Evolutionary conservation across 1,139 yeast genomes (phyloP), one percentile per base, ranked within the genome.

Genomic region (Lizanozyma gosingica): DNA sequence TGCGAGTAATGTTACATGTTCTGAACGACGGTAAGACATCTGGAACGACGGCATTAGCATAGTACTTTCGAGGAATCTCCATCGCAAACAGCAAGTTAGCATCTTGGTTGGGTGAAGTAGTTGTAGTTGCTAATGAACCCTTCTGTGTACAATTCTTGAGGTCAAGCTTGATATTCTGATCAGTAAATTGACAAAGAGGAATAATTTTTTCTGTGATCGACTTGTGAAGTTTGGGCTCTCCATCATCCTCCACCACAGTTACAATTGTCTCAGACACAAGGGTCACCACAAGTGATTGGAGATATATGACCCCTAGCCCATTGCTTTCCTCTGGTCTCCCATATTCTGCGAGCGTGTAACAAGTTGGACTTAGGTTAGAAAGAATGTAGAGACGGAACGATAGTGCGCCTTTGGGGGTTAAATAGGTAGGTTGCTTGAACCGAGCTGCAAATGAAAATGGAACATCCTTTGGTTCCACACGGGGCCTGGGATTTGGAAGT

Each of bases 1-100:
- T 52, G 37, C 84, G 60, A 3, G 66, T 53, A 14, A 80, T 68
- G 52, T 78, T 79, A 54, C 86, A 80, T 2, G 80, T 74, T 34
- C 56, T 60, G 55, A 80, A 80, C 4, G 75, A 62, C 2, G 85
- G 84, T 6, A 77, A 56, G 41, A 64, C 55, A 37, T 65, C 71
- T 0, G 85, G 83, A 14, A 79, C 51, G 1, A 64, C 53, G 32
- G 74, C 69, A 43, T 67, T 67, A 33, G 57, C 52, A 41, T 58
- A 71, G 41, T 62, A 56, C 40, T 59, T 53, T n/a, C 48, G 45
- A 1, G 80, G 79, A 9, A 75, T 66, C 44, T 71, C 76, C 15
- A 73, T 46, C 47, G 73, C 79, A 48, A 63, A 70, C 11, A 63
- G 43, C 1, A n/a, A n/a, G 6, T 22, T 22, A 22, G 11, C 29